phyloP scores from a whole-genome alignment of 176 grass and related monocot genomes.

The Cocos nucifera region DNA sequence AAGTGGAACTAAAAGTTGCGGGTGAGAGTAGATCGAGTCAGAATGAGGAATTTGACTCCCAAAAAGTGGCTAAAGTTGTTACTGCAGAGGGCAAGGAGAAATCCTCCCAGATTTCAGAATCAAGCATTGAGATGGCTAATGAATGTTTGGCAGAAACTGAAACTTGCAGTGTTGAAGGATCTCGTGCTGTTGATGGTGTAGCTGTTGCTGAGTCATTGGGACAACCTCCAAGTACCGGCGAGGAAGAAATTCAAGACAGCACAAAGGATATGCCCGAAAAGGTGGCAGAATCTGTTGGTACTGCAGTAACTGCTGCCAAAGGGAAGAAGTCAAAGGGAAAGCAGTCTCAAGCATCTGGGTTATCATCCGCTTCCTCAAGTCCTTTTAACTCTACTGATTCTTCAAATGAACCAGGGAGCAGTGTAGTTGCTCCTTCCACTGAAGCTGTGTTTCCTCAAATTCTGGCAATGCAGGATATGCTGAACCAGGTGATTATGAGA shows the following conservation, averaged over 20 bases:
- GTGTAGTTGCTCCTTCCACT: slow-evolving; percentile 21
- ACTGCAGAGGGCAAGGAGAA: slow-evolving; percentile 34
- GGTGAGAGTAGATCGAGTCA: slow-evolving; percentile 29
- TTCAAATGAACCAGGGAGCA: slow-evolving; percentile 40
- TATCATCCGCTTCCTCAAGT: slow-evolving; percentile 32
- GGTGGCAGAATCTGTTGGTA: slow-evolving; percentile 21
- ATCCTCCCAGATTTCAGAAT: slow-evolving; percentile 19
- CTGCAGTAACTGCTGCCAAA: slow-evolving; percentile 28
- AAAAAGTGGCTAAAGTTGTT: slow-evolving; percentile 40
- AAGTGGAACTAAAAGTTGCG: slow-evolving; percentile 30
- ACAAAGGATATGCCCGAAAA: slow-evolving; percentile 35
- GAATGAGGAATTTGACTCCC: slow-evolving; percentile 29
- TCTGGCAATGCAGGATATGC: slow-evolving; percentile 45
- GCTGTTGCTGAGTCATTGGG: slow-evolving; percentile 10
- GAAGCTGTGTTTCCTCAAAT: slow-evolving; percentile 34
- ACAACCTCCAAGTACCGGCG: slow-evolving; percentile 20
- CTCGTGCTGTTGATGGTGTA: slow-evolving; percentile 24
- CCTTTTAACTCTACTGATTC: slow-evolving; percentile 38
- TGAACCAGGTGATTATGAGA: slow-evolving; percentile 49
- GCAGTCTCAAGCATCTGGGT: slow-evolving; percentile 32
- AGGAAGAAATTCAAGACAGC: slow-evolving; percentile 26
- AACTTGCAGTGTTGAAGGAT: slow-evolving; percentile 45
- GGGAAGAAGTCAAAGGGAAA: slow-evolving; percentile 42
- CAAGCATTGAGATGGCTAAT: slow-evolving; percentile 29
- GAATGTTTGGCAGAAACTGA: slow-evolving; percentile 24